Conservation (phyloP, 129 eudicot species). For the Flaveria sonorensis region DNA sequence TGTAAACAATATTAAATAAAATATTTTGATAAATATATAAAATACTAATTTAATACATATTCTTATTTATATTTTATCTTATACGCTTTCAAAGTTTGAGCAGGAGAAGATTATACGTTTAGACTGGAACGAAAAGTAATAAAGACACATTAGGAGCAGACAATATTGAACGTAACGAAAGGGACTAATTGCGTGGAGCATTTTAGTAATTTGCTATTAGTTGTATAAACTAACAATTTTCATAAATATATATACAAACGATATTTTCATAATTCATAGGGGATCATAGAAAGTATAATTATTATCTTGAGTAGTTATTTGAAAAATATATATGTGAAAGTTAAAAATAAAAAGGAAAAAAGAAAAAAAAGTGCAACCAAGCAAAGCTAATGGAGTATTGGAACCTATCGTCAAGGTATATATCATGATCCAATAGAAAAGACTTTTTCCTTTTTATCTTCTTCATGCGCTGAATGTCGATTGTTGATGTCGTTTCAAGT, state of each 20-base stretch:
- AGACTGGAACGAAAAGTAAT: background rate
- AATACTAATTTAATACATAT: too few relatives aligned
- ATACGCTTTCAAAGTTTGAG: background rate
- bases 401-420: background rate
- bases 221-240: too few relatives aligned
- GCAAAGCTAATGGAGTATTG: background rate
- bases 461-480: slow-evolving; percentile 1
- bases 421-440: background rate
- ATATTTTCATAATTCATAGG: too few relatives aligned
- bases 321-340: background rate
- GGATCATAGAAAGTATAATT: too few relatives aligned
- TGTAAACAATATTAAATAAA: background rate
- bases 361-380: background rate
- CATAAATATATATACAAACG: background rate
- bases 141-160: background rate
- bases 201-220: background rate
- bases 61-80: too few relatives aligned
- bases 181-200: background rate
- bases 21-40: background rate
- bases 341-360: background rate
- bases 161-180: background rate
- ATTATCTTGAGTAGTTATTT: background rate
- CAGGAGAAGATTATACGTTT: background rate
- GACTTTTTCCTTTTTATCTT: background rate
- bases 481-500: background rate